A percentile compares a stretch with the other conserved stretches of the same genome.
phyloP scores from a whole-genome alignment of 305 asterid species.

The Withania somnifera region DNA sequence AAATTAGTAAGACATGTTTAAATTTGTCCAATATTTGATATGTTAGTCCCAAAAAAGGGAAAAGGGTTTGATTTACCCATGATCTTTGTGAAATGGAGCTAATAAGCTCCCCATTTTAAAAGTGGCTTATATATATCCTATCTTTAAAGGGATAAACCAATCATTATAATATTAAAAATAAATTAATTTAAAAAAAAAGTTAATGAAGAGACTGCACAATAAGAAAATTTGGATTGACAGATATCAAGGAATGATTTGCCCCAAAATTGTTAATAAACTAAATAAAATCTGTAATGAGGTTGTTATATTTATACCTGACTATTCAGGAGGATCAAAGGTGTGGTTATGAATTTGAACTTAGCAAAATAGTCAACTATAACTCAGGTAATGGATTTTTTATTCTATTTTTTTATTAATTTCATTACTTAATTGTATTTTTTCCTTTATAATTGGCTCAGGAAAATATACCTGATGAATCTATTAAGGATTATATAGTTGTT shows the following conservation, averaged over 20 bases:
- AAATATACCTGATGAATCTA: too few relatives aligned
- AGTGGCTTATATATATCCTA: too few relatives aligned
- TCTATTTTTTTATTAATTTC: too few relatives aligned
- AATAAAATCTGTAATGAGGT: background rate
- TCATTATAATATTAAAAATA: background rate
- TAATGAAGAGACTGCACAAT: background rate
- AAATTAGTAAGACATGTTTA: too few relatives aligned
- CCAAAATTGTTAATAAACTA: background rate
- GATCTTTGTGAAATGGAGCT: too few relatives aligned
- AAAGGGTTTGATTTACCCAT: too few relatives aligned
- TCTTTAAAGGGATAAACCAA: background rate
- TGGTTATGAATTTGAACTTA: background rate
- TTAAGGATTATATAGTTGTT: too few relatives aligned
- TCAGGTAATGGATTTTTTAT: background rate
- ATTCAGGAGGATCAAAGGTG: background rate
- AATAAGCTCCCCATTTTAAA: too few relatives aligned
- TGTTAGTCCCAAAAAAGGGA: too few relatives aligned
- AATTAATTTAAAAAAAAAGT: background rate
- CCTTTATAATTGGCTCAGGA: too few relatives aligned
- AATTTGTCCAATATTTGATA: too few relatives aligned
- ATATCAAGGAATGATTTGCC: background rate
- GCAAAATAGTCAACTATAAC: background rate
- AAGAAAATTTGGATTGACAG: background rate
- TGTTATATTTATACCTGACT: background rate
- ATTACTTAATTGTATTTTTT: too few relatives aligned